phyloP scores from a whole-genome alignment of 805 yeast species.

The Tetrapisispora phaffii region DNA sequence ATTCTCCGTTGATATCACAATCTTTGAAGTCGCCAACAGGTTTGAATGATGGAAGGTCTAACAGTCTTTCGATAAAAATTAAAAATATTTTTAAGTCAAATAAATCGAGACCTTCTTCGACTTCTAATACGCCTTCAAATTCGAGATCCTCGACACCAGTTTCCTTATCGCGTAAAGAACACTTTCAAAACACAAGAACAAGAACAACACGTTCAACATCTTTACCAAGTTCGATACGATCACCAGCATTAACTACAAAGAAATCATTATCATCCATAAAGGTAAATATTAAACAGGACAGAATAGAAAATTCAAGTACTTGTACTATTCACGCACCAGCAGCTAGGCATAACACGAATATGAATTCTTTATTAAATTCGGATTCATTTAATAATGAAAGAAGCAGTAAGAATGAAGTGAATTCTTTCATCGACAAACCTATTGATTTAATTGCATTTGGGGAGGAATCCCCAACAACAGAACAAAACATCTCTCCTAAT shows the following conservation, averaged over 20 bases:
- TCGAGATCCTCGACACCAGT: background rate
- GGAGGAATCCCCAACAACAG: background rate
- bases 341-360: background rate
- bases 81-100: constrained; percentile 1
- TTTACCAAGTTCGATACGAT: background rate
- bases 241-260: background rate
- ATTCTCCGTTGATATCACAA: background rate
- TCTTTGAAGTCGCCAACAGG: background rate
- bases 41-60: background rate
- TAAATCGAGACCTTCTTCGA: background rate
- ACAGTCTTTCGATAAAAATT: background rate
- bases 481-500: background rate
- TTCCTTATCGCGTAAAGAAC: background rate
- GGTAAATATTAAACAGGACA: no score
- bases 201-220: background rate
- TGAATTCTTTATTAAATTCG: background rate
- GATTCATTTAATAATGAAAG: background rate
- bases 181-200: background rate
- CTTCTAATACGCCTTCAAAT: background rate
- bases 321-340: background rate
- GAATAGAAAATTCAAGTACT: background rate
- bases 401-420: background rate
- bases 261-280: background rate
- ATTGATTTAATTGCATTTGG: background rate
- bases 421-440: background rate